Percentiles rank a stretch among this genome's conserved stretches.
Conservation (phyloP, 2,329 filamentous ascomycete genomes). For the Biscogniauxia sp. region DNA sequence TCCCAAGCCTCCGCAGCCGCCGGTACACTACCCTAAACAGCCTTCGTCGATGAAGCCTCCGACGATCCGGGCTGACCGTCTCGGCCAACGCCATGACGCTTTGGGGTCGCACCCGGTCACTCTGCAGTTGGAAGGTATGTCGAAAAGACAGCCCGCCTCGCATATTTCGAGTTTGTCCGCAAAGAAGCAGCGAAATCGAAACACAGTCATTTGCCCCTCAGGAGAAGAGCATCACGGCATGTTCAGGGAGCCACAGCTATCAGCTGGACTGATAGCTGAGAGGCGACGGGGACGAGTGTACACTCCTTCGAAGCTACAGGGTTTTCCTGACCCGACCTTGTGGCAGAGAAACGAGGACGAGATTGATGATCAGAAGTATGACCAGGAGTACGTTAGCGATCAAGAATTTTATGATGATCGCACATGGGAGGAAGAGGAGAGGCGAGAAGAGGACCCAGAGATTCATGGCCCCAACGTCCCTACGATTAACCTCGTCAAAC, state of each 20-base stretch:
- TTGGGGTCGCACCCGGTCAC: constrained; percentile 22
- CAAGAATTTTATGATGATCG: constrained; percentile 7
- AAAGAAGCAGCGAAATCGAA: constrained; percentile 1
- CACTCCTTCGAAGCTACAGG: constrained; percentile 4
- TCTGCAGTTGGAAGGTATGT: constrained; percentile 1
- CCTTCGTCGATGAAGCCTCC: not conserved
- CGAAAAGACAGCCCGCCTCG: not conserved
- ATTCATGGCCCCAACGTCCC: constrained; percentile 3
- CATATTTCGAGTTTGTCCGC: not conserved
- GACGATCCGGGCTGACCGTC: constrained; percentile 6
- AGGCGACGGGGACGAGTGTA: constrained; percentile 13
- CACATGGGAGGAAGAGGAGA: not conserved
- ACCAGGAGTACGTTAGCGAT: not conserved
- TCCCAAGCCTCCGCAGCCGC: not conserved
- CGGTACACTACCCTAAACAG: not conserved
- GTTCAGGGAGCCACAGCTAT: not conserved
- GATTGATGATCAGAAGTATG: not conserved
- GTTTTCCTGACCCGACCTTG: constrained; percentile 12
- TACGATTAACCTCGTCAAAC: not conserved
- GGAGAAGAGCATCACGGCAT: not conserved
- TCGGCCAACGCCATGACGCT: constrained; percentile 19
- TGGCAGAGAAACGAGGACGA: constrained; percentile 6
- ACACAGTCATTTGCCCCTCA: not conserved
- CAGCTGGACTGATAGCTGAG: constrained; percentile 4
- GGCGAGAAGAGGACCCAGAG: not conserved